Evolutionary conservation across 306 rosid species (phyloP).

Genomic region (Cucurbita argyrosperma): DNA sequence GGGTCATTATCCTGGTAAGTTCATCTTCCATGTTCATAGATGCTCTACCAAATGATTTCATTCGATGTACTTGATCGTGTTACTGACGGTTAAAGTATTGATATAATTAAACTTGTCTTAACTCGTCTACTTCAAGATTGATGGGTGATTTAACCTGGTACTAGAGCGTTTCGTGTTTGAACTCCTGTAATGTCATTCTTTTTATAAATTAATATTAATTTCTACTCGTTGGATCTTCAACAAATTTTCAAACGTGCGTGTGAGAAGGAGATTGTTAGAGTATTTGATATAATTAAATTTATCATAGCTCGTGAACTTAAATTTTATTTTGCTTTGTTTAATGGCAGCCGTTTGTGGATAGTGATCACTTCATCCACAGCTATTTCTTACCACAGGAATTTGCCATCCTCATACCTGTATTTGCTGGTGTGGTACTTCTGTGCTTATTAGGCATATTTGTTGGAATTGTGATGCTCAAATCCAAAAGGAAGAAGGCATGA

Average conservation of each 20-base stretch:
- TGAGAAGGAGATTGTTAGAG: not conserved
- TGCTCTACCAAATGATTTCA: not conserved
- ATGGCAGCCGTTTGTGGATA: conserved; percentile 94
- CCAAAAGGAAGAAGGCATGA: conserved; percentile 77
- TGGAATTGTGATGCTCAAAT: conserved; percentile 84
- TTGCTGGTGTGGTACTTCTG: conserved; percentile 58
- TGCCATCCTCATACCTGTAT: conserved; percentile 69
- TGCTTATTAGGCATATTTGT: conserved; percentile 62
- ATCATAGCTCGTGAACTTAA: not conserved
- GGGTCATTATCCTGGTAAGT: conserved; percentile 89
- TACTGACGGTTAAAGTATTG: no score
- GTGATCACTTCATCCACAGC: conserved; percentile 66
- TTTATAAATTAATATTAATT: no score
- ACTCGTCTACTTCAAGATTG: no score
- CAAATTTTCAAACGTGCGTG: no score
- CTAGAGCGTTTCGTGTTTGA: no score
- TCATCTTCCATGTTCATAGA: conserved; percentile 2
- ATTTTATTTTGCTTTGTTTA: not conserved
- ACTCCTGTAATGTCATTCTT: no score
- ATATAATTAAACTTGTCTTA: no score
- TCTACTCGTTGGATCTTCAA: no score
- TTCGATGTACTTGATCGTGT: not conserved
- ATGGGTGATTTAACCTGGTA: no score
- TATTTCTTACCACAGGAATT: conserved; percentile 85
- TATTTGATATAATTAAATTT: no score